Evolutionary conservation across 495 filamentous ascomycete genomes (phyloP).

Genomic region (Penicillium roqueforti): DNA sequence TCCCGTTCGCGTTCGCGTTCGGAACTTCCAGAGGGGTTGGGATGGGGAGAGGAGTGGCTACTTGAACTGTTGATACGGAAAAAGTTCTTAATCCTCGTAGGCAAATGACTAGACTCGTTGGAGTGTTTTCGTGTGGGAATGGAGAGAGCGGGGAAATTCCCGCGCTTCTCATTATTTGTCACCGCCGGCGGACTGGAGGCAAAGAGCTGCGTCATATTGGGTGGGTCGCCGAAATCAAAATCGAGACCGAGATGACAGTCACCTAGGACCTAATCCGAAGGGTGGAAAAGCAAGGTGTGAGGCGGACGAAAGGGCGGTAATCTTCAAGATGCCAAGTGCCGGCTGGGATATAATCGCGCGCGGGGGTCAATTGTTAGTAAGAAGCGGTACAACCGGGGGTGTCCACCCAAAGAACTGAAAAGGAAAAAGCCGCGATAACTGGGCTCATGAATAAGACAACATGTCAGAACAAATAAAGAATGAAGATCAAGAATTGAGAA

Average conservation of each 20-base stretch:
- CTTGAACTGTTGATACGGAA: constrained; percentile 85
- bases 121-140: constrained; percentile 49
- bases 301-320: constrained; percentile 5
- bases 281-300: constrained; percentile 13
- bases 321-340: constrained; percentile 12
- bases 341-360: constrained; percentile 17
- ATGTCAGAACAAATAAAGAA: constrained; percentile 14
- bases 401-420: constrained; percentile 26
- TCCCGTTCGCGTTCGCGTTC: constrained; percentile 41
- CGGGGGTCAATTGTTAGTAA: constrained; percentile 12
- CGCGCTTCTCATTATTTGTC: constrained; percentile 44
- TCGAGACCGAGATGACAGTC: neutral
- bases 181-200: constrained; percentile 40
- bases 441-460: constrained; percentile 20
- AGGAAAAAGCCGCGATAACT: constrained; percentile 8
- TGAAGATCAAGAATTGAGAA: constrained; percentile 17
- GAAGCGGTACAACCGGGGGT: constrained; percentile 14
- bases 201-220: constrained; percentile 47
- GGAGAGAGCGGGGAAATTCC: constrained; percentile 43
- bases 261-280: neutral
- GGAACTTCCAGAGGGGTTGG: constrained; percentile 33
- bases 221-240: neutral
- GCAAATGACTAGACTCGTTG: constrained; percentile 60
- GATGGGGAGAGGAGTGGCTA: constrained; percentile 47
- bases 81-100: constrained; percentile 91